phyloP scores from a whole-genome alignment of 2,329 filamentous ascomycete species.

The Aspergillus arachidicola region DNA sequence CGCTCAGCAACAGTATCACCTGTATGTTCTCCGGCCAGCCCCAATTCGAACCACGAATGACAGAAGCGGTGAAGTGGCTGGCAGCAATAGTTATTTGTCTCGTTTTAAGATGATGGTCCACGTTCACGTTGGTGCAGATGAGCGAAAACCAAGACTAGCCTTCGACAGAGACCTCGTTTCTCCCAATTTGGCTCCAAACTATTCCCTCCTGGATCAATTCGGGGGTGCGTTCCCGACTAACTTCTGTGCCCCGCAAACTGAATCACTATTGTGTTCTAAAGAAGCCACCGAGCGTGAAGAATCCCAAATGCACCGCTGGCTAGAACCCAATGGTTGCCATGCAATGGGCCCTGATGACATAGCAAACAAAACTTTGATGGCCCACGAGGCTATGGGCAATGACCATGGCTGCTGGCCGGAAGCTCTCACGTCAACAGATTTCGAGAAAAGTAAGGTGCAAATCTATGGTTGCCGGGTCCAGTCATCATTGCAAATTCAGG shows the following conservation, averaged over 20 bases:
- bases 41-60: constrained; percentile 13
- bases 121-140: constrained; percentile 15
- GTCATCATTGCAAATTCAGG: constrained; percentile 7
- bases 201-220: constrained; percentile 2
- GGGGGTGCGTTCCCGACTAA: background rate
- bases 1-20: constrained; percentile 10
- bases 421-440: constrained; percentile 6
- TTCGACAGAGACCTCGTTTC: constrained; percentile 12
- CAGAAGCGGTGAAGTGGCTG: constrained; percentile 30
- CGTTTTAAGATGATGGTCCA: constrained; percentile 25
- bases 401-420: constrained; percentile 13
- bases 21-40: constrained; percentile 10
- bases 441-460: background rate
- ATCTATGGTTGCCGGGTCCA: constrained; percentile 5
- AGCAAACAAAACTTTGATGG: constrained; percentile 9
- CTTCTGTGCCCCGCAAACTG: constrained; percentile 7
- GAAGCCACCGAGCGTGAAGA: constrained; percentile 3
- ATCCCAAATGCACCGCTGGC: constrained; percentile 9
- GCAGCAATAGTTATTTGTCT: constrained; percentile 13
- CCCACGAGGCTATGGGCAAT: constrained; percentile 3
- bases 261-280: background rate
- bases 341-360: constrained; percentile 4
- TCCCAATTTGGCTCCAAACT: constrained; percentile 1
- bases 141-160: constrained; percentile 8
- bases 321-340: constrained; percentile 1